Evolutionary conservation across 768 basidiomycete species (phyloP).

Genomic region (Pleurotus djamor): DNA sequence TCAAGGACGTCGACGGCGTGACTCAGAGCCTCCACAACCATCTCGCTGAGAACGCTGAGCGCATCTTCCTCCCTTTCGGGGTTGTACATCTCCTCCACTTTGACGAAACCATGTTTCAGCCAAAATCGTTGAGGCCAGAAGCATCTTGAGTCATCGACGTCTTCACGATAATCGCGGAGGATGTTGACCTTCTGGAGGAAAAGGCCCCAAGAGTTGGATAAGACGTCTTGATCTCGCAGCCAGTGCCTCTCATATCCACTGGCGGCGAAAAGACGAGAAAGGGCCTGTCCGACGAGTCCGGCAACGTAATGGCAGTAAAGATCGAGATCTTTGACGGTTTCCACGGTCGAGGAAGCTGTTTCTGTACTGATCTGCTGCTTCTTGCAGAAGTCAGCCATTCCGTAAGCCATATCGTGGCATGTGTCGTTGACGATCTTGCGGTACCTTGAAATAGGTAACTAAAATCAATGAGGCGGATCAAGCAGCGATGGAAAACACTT

Average conservation of each 20-base stretch:
- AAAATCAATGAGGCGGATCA: too few relatives aligned
- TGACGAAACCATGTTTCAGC: conserved; percentile 65
- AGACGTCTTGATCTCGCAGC: conserved; percentile 77
- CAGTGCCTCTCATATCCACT: conserved; percentile 78
- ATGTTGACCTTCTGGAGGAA: conserved; percentile 98
- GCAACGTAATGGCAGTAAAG: conserved; percentile 99
- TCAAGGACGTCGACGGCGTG: conserved; percentile 87
- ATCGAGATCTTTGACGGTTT: conserved; percentile 84
- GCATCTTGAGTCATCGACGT: conserved; percentile 76
- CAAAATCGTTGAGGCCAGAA: conserved; percentile 98
- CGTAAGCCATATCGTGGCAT: conserved; percentile 80
- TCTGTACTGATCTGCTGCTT: conserved; percentile 58
- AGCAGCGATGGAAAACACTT: neutral
- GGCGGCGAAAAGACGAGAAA: conserved; percentile 84
- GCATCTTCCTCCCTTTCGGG: conserved; percentile 59
- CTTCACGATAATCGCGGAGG: conserved; percentile 92
- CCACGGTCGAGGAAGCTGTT: conserved; percentile 60
- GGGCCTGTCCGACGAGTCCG: conserved; percentile 94
- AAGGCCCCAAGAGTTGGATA: conserved; percentile 92
- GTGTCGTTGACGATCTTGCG: conserved; percentile 82
- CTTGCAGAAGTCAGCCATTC: conserved; percentile 96
- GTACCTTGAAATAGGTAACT: conserved; percentile 41
- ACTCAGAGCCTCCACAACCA: conserved; percentile 87
- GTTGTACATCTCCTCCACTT: conserved; percentile 60
- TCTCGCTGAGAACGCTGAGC: conserved; percentile 79